A percentile compares a stretch with the other conserved stretches of the same genome.
phyloP scores from a whole-genome alignment of 2,329 filamentous ascomycete species.

The Mycogone perniciosa region DNA sequence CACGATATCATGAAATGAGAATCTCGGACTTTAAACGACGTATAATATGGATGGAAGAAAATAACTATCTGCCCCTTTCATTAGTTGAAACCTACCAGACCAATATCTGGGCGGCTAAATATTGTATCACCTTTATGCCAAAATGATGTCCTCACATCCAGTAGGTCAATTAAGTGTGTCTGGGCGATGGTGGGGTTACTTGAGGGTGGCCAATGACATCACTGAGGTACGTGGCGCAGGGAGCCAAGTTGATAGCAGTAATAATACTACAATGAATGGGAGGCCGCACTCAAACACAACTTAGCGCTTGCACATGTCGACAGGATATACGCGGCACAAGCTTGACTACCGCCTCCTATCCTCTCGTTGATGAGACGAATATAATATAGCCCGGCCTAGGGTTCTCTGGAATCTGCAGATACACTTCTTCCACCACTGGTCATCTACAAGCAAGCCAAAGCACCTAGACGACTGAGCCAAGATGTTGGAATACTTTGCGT shows the following conservation, averaged over 20 bases:
- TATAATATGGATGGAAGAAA: no score
- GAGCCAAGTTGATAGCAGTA: not conserved
- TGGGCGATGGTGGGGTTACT: not conserved
- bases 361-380: no score
- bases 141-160: not conserved
- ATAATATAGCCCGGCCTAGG: not conserved
- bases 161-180: not conserved
- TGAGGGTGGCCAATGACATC: conserved; percentile 11
- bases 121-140: no score
- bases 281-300: not conserved
- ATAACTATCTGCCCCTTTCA: no score
- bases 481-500: conserved; percentile 59
- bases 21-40: no score
- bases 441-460: not conserved
- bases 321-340: not conserved
- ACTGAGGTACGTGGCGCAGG: not conserved
- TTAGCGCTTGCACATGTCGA: conserved; percentile 9
- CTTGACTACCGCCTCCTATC: not conserved
- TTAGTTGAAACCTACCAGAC: no score
- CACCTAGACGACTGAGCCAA: conserved; percentile 14
- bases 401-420: not conserved
- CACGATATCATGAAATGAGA: no score
- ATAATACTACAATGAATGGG: not conserved
- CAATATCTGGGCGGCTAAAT: no score
- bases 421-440: no score